Evolutionary conservation across 2,329 filamentous ascomycete species (phyloP), one percentile per base, ranked within the genome.

Genomic region (Podosphaera fusca): DNA sequence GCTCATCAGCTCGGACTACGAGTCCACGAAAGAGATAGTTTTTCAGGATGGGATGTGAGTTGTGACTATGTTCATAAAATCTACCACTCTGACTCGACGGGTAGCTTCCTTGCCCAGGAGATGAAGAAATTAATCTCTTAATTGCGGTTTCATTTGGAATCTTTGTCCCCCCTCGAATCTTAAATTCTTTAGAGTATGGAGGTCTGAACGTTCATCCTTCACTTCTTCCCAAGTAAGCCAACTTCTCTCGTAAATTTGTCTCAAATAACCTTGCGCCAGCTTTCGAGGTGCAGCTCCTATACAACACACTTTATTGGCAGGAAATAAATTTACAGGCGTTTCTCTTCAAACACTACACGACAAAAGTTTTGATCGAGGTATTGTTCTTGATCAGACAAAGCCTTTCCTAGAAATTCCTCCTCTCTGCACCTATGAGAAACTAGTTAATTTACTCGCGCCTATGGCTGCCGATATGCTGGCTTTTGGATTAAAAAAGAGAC

Each of bases 151-250:
- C 92, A 0, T 98, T 96, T 70, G 92, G 92, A 2, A 76, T 95
- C 6, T 84, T 95, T 60, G 82, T 98, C 0, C 92, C 92, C 0
- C 75, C 77, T 0, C 76, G 87, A 3, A 79, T 96, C 14, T 73
- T 98, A 30, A 72, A 72, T 30, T 71, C 71, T 0, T 79, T 85
- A 31, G 79, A 77, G 63, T 95, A 94, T 70, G 89, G 89, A 49
- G 92, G 92, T 0, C 71, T 98, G 2, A 98, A 98, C 69, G 76
- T 98, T 1, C 92, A 98, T 66, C 92, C 92, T 0, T 96, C 90
- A 0, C 71, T 95, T 34, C 76, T 98, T 12, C 90, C 89, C 3
- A 84, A 92, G 81, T 86, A 73, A 62, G 73, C 66, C 45, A 5
- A 4, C 33, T 56, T 21, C 5, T 42, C 31, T 5, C 31, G 2